Conservation (phyloP, 1,139 yeast genomes). For the Protomyces gravidus region DNA sequence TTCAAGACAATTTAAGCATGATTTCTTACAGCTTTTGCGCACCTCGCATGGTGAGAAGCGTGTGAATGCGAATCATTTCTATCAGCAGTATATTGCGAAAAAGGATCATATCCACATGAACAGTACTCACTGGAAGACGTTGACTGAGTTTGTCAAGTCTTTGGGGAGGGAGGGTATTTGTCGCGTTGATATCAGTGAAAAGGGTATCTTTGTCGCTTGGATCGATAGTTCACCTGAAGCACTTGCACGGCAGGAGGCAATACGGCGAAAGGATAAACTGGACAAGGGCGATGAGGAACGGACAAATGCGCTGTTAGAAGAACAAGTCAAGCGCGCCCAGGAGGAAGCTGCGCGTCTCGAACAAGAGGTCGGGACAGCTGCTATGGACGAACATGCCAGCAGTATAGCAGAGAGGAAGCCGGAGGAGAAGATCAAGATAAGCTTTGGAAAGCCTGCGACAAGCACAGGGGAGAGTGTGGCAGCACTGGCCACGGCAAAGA, state of each 20-base stretch:
- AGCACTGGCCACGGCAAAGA: neutral
- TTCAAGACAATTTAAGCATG: slow-evolving; percentile 57
- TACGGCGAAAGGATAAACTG: slow-evolving; percentile 43
- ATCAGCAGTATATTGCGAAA: slow-evolving; percentile 76
- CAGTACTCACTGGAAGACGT: slow-evolving; percentile 72
- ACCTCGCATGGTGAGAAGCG: slow-evolving; percentile 75
- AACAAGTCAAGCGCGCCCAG: slow-evolving; percentile 53
- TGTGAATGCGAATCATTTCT: slow-evolving; percentile 76
- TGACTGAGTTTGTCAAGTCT: slow-evolving; percentile 65
- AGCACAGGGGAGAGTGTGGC: neutral
- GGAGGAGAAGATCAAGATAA: slow-evolving; percentile 12
- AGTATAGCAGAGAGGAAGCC: slow-evolving; percentile 1
- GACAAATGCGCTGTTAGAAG: slow-evolving; percentile 46
- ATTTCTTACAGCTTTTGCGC: slow-evolving; percentile 61
- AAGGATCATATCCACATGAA: slow-evolving; percentile 85
- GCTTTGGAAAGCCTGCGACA: slow-evolving; percentile 3
- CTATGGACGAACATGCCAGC: neutral
- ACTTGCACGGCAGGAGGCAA: slow-evolving; percentile 42
- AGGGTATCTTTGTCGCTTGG: slow-evolving; percentile 50
- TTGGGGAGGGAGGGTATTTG: slow-evolving; percentile 60
- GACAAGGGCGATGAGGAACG: slow-evolving; percentile 49
- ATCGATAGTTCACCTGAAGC: slow-evolving; percentile 52
- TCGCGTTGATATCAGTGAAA: slow-evolving; percentile 49
- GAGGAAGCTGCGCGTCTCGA: slow-evolving; percentile 31
- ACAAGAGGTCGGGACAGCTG: neutral